Percentiles rank a stretch among this genome's conserved stretches.
Conservation (phyloP, 1,139 yeast genomes). For the Taphrina pruni region DNA sequence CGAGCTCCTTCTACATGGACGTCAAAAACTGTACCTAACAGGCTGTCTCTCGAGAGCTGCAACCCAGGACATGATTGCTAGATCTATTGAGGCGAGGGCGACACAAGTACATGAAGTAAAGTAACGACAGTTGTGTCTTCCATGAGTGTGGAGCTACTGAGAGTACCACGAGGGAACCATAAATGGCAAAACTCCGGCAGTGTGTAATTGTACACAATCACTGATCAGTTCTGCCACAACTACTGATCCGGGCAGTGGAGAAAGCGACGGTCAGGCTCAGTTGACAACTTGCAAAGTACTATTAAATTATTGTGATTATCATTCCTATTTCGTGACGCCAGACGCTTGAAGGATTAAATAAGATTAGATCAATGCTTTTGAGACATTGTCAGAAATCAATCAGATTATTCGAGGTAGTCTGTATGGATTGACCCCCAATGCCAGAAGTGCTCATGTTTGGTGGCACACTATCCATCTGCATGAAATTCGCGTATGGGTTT, state of each 20-base stretch:
- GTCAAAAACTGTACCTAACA: not conserved
- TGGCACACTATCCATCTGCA: slow-evolving; percentile 22
- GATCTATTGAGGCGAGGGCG: not conserved
- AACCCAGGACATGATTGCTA: slow-evolving; percentile 20
- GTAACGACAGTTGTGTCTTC: not conserved
- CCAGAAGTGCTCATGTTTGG: slow-evolving; percentile 26
- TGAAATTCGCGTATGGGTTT: slow-evolving; percentile 37
- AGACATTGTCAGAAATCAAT: slow-evolving; percentile 21
- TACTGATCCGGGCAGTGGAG: not conserved
- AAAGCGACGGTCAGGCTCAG: too few species aligned
- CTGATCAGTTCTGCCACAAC: not conserved
- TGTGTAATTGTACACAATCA: not conserved
- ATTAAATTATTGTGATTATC: too few species aligned
- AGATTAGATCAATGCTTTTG: not conserved
- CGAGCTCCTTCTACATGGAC: not conserved
- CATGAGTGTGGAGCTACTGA: not conserved
- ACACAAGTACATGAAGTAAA: not conserved
- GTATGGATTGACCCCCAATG: slow-evolving; percentile 20
- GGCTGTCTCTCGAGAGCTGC: slow-evolving; percentile 23
- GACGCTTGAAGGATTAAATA: not conserved
- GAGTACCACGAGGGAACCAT: not conserved
- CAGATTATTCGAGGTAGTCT: slow-evolving; percentile 12
- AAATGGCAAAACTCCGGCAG: not conserved
- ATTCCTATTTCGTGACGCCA: not conserved
- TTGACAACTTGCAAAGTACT: too few species aligned